Conservation (phyloP, 208 protist genomes). For the Porcisia deanei region DNA sequence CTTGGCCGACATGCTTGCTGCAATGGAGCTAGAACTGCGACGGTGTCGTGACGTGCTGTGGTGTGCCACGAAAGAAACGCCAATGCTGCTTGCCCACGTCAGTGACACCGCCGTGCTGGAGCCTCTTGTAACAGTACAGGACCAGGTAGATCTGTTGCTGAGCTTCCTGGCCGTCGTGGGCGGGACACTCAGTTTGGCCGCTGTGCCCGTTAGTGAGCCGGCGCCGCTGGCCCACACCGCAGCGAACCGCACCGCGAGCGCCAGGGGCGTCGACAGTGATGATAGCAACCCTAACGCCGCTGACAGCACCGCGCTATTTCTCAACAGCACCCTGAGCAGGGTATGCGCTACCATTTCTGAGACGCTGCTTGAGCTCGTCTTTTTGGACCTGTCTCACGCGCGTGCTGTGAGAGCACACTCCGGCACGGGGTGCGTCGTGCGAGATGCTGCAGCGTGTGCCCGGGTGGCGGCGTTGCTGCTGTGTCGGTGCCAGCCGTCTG, state of each 20-base stretch:
- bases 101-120: slow-evolving; percentile 29
- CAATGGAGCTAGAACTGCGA: slow-evolving; percentile 26
- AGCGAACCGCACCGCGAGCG: not conserved
- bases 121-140: slow-evolving; percentile 31
- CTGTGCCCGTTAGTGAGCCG: not conserved
- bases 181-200: slow-evolving; percentile 23
- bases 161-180: slow-evolving; percentile 31
- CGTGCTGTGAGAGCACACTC: slow-evolving; percentile 12
- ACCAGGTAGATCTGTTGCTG: slow-evolving; percentile 37
- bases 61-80: slow-evolving; percentile 19
- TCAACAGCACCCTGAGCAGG: slow-evolving; percentile 10
- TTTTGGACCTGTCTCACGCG: slow-evolving; percentile 25
- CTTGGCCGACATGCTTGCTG: slow-evolving; percentile 25
- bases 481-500: slow-evolving; percentile 36
- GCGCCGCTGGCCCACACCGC: not conserved
- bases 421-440: slow-evolving; percentile 22
- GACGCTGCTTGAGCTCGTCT: slow-evolving; percentile 29
- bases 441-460: slow-evolving; percentile 29
- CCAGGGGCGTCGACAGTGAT: not conserved
- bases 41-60: slow-evolving; percentile 28
- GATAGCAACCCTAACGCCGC: not conserved
- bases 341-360: slow-evolving; percentile 24
- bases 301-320: slow-evolving; percentile 4
- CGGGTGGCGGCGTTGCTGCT: slow-evolving; percentile 35
- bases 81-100: slow-evolving; percentile 28